These are phyloP conservation scores for Combretum micranthum DNA, from an alignment of 345 rosid species.

Conservation along the genomic window DNA sequence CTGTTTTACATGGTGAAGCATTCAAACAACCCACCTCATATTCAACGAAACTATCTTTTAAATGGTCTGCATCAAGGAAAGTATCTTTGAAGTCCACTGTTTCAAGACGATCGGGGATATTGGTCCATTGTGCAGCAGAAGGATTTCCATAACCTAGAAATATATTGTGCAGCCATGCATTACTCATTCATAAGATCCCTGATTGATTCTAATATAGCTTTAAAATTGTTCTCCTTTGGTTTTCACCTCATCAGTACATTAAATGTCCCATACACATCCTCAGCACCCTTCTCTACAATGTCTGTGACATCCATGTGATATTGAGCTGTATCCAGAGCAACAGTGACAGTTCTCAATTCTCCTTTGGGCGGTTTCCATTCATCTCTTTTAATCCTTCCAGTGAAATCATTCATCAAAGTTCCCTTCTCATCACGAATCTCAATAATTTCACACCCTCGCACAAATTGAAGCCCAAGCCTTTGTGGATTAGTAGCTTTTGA, in stretches of 20 bases:
- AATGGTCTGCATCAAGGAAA: constrained; percentile 71
- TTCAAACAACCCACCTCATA: constrained; percentile 49
- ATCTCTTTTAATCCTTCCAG: constrained; percentile 85
- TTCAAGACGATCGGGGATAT: constrained; percentile 90
- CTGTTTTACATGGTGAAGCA: neutral
- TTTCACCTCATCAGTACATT: constrained; percentile 94
- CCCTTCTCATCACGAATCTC: constrained; percentile 94
- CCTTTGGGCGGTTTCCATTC: constrained; percentile 99
- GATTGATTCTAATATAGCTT: constrained; percentile 95
- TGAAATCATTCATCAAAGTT: constrained; percentile 91
- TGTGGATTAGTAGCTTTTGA: constrained; percentile 85
- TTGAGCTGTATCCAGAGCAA: constrained; percentile 95
- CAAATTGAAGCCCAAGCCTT: constrained; percentile 90
- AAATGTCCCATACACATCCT: constrained; percentile 87
- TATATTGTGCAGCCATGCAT: constrained; percentile 92
- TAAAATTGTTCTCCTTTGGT: constrained; percentile 98
- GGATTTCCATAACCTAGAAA: constrained; percentile 98
- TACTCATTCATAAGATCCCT: constrained; percentile 99
- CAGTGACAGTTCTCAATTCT: constrained; percentile 79
- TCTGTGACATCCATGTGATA: constrained; percentile 94
- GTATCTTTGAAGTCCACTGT: constrained; percentile 94
- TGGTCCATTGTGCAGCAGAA: constrained; percentile 98
- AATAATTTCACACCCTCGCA: constrained; percentile 91
- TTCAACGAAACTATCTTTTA: constrained; percentile 64
- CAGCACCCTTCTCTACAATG: constrained; percentile 88